Percentiles rank a stretch among this genome's conserved stretches.
Evolutionary conservation across 495 filamentous ascomycete species (phyloP).

Genomic region (Arthonia radiata): DNA sequence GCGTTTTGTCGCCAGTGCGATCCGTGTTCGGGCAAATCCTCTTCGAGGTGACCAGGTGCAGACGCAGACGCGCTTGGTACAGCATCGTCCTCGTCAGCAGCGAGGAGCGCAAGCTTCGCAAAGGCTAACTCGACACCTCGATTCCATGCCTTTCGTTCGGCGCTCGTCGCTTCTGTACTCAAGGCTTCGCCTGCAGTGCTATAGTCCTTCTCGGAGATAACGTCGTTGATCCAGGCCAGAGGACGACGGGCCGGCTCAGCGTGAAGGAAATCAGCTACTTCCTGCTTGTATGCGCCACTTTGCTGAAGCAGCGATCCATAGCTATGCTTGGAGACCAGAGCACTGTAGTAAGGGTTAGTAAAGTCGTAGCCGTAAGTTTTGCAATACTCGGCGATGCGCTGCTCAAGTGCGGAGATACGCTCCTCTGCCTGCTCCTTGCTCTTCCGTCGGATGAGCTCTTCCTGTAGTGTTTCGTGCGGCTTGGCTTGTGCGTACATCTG

Average conservation of each 20-base stretch:
- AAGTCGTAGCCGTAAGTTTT: conserved; percentile 33
- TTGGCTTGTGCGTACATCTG: conserved; percentile 16
- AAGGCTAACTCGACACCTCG: conserved; percentile 81
- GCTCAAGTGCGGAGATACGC: conserved; percentile 6
- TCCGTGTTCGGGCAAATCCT: conserved; percentile 10
- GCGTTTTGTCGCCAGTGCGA: conserved; percentile 1
- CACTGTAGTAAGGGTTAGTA: conserved; percentile 57
- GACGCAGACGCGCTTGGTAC: conserved; percentile 10
- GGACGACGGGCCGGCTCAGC: conserved; percentile 40
- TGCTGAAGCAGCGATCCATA: conserved; percentile 43
- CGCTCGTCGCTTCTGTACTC: conserved; percentile 31
- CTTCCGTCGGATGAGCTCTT: conserved; percentile 4
- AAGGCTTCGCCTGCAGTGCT: conserved; percentile 41
- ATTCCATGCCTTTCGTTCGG: conserved; percentile 58
- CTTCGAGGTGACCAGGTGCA: conserved; percentile 11
- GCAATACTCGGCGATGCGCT: conserved; percentile 11
- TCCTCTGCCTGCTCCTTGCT: conserved; percentile 4
- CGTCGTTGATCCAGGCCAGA: conserved; percentile 87
- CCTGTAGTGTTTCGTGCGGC: conserved; percentile 2
- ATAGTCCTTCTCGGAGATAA: conserved; percentile 46
- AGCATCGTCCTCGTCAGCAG: conserved; percentile 20
- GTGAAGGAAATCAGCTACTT: conserved; percentile 51
- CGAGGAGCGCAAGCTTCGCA: conserved; percentile 54
- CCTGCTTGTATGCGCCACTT: conserved; percentile 30
- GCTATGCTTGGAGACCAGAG: conserved; percentile 37